phyloP scores from a whole-genome alignment of 768 basidiomycete species.

The Trametes gibbosa region DNA sequence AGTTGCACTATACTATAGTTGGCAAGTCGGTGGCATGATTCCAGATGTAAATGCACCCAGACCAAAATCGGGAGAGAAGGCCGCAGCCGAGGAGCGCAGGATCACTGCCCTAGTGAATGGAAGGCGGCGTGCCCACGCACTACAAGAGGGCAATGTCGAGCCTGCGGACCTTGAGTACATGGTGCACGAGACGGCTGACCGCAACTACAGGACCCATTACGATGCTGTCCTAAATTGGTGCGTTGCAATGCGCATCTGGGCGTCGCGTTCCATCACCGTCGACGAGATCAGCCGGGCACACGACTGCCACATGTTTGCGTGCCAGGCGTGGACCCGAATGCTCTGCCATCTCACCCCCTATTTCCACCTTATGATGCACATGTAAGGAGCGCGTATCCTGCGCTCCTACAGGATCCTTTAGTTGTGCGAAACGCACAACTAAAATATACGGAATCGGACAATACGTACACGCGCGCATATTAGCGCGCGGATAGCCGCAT shows the following conservation, averaged over 20 bases:
- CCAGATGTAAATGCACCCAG: background rate
- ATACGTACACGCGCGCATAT: too few relatives aligned
- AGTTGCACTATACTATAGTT: background rate
- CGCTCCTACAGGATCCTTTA: too few relatives aligned
- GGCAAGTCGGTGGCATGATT: background rate
- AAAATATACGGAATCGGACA: too few relatives aligned
- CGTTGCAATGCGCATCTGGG: background rate
- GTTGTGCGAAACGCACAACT: too few relatives aligned
- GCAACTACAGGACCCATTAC: background rate
- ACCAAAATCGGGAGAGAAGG: background rate
- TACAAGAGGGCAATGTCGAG: background rate
- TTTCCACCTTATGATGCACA: background rate
- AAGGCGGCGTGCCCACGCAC: background rate
- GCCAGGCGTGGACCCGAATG: background rate
- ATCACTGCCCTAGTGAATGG: background rate
- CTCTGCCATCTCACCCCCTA: background rate
- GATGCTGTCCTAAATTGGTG: background rate
- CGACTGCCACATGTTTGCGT: background rate
- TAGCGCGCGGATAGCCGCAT: too few relatives aligned
- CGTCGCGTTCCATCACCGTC: background rate
- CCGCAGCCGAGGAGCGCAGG: background rate
- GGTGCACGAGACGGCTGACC: background rate
- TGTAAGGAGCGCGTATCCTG: too few relatives aligned
- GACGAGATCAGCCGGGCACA: background rate
- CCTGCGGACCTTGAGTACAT: background rate